Conservation (phyloP, 306 rosid species). For the Quercus robur region DNA sequence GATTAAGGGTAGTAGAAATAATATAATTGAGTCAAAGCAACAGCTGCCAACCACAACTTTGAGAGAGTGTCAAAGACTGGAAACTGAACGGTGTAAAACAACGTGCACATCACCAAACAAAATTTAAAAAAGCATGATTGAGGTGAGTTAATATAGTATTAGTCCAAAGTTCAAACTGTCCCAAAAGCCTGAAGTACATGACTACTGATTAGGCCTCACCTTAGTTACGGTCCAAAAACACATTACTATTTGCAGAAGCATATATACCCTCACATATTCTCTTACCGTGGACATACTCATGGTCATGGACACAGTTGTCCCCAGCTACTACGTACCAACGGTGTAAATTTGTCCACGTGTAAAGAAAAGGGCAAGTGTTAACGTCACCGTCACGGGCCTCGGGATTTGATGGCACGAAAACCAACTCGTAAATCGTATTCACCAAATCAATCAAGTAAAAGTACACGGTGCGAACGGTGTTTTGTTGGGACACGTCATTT, state of each 20-base stretch:
- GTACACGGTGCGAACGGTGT: not conserved
- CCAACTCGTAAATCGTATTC: not conserved
- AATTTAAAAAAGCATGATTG: not conserved
- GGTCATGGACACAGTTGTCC: not conserved
- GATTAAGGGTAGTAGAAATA: no score
- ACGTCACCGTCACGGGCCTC: not conserved
- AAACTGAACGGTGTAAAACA: not conserved
- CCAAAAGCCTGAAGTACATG: no score
- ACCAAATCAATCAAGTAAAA: not conserved
- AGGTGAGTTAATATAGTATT: not conserved
- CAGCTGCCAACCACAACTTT: no score
- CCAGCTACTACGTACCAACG: not conserved
- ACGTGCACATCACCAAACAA: not conserved
- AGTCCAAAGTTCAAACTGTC: no score
- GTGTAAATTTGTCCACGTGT: constrained; percentile 1
- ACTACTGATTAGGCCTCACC: no score
- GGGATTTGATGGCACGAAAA: not conserved
- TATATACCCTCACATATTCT: not conserved
- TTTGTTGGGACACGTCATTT: constrained; percentile 1
- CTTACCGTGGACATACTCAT: not conserved
- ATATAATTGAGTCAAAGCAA: no score
- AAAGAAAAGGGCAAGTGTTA: not conserved
- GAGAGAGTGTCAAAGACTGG: no score
- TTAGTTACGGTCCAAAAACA: no score
- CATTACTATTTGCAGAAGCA: not conserved